phyloP scores from a whole-genome alignment of 1,284 basidiomycete genomes.

The Cutaneotrichosporon cutaneum region DNA sequence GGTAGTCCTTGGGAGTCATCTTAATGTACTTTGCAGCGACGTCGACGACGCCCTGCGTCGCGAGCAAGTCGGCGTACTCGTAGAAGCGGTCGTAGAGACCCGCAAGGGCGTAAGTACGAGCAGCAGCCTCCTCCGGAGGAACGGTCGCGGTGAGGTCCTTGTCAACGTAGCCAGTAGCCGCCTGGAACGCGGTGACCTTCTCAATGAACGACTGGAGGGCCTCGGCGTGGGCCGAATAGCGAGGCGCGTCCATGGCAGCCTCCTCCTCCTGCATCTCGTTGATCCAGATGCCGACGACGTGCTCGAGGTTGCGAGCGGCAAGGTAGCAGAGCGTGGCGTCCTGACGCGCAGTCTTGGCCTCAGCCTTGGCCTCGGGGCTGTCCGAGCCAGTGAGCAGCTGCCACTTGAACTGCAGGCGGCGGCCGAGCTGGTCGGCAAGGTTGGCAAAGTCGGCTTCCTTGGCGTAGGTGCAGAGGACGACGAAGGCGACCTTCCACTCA shows the following conservation, averaged over 20 bases:
- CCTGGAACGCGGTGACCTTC: conserved; percentile 92
- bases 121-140: conserved; percentile 57
- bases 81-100: conserved; percentile 88
- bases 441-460: conserved; percentile 77
- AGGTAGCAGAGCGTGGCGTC: conserved; percentile 91
- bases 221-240: conserved; percentile 80
- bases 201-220: conserved; percentile 94
- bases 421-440: conserved; percentile 87
- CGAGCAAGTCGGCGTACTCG: conserved; percentile 91
- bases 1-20: conserved; percentile 77
- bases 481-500: conserved; percentile 97
- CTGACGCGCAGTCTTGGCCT: conserved; percentile 68
- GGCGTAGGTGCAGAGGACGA: conserved; percentile 94
- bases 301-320: conserved; percentile 84
- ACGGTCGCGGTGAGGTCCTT: conserved; percentile 61
- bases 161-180: conserved; percentile 84
- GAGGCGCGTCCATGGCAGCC: conserved; percentile 55
- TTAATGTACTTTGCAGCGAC: conserved; percentile 79
- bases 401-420: conserved; percentile 81
- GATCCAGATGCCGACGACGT: conserved; percentile 87
- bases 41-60: conserved; percentile 81
- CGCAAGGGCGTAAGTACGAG: conserved; percentile 77
- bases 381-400: conserved; percentile 60
- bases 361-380: conserved; percentile 52
- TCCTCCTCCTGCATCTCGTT: conserved; percentile 91